phyloP scores from a whole-genome alignment of 139 green algal species.

The Coelastrella sp. region DNA sequence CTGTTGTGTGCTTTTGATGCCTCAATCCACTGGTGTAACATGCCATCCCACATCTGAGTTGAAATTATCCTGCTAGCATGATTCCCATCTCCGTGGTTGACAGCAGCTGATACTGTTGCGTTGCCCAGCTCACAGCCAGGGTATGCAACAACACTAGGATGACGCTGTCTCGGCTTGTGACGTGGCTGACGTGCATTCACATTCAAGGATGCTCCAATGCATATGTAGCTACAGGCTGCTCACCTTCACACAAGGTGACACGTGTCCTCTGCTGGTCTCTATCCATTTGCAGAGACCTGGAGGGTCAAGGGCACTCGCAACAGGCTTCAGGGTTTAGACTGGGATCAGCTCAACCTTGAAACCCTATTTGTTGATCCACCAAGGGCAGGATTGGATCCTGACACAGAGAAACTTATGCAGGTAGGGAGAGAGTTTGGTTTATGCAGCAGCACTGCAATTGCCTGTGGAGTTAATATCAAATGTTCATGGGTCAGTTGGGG shows the following conservation, averaged over 20 bases:
- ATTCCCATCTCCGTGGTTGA: not conserved
- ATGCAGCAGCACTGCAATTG: too few relatives aligned
- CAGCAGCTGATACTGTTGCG: not conserved
- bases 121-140: not conserved
- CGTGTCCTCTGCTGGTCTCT: too few relatives aligned
- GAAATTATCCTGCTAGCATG: too few relatives aligned
- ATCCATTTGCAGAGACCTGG: slow-evolving; percentile 62
- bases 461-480: too few relatives aligned
- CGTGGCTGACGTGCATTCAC: too few relatives aligned
- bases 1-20: too few relatives aligned
- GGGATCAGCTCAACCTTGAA: slow-evolving; percentile 69
- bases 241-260: too few relatives aligned
- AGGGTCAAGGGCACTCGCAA: slow-evolving; percentile 59
- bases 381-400: slow-evolving; percentile 44
- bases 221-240: too few relatives aligned
- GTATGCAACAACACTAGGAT: not conserved
- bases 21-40: too few relatives aligned
- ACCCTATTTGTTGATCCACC: slow-evolving; percentile 94
- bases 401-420: slow-evolving; percentile 42
- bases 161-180: not conserved
- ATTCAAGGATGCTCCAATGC: too few relatives aligned
- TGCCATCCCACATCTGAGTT: too few relatives aligned
- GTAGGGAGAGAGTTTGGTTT: not conserved
- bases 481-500: too few relatives aligned
- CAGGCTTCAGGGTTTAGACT: slow-evolving; percentile 67